phyloP scores from a whole-genome alignment of 1,284 basidiomycete species.

The Puccinia triticina region DNA sequence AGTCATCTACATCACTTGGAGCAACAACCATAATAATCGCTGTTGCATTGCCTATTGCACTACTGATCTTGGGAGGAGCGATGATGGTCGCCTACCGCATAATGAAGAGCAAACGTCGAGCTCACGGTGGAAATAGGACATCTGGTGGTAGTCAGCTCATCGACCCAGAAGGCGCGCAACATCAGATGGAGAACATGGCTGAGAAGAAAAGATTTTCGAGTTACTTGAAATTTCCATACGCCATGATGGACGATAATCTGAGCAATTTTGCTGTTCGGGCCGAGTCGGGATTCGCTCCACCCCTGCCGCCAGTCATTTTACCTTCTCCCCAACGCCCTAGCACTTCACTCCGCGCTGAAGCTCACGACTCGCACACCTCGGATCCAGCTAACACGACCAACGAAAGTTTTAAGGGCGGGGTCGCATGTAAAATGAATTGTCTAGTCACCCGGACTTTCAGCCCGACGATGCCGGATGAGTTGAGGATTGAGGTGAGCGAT shows the following conservation, averaged over 20 bases:
- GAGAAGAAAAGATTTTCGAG: neutral
- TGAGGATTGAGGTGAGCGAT: constrained; percentile 35
- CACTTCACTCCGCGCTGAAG: neutral
- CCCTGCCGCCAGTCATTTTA: neutral
- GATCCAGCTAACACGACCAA: neutral
- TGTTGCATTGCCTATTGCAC: neutral
- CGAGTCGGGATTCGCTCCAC: neutral
- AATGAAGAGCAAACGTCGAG: neutral
- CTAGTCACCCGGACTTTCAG: constrained; percentile 24
- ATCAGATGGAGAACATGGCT: neutral
- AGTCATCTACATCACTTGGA: neutral
- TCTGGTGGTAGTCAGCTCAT: neutral
- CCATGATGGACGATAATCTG: neutral
- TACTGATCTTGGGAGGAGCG: neutral
- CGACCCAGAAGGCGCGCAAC: neutral
- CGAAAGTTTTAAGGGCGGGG: neutral
- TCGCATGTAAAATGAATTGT: constrained; percentile 12
- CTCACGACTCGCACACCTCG: neutral
- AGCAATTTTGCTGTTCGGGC: neutral
- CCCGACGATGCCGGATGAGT: constrained; percentile 27
- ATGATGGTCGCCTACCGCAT: neutral
- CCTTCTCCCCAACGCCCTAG: neutral
- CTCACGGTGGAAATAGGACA: neutral
- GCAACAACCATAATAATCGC: neutral
- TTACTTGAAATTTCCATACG: neutral